Evolutionary conservation across 106 monocot genomes (phyloP), one percentile per base, ranked within the genome.

Genomic region (Ottelia alismoides): DNA sequence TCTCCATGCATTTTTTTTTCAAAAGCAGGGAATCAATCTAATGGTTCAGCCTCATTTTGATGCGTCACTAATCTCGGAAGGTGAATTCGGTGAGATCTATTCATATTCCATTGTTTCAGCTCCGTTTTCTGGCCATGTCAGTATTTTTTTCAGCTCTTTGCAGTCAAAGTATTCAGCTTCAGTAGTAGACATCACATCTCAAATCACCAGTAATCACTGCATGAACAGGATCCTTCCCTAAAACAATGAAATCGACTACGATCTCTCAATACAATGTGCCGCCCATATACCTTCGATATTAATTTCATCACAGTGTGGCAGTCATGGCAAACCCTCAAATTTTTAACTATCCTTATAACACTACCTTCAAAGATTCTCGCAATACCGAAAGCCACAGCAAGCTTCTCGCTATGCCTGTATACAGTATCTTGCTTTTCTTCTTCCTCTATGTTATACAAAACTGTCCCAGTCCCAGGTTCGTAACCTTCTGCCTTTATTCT

Each of bases 141-240:
- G n/a, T n/a, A n/a, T n/a, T n/a, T n/a, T n/a, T n/a, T n/a, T n/a
- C n/a, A n/a, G n/a, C n/a, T n/a, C n/a, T n/a, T n/a, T n/a, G n/a
- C n/a, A n/a, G n/a, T n/a, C n/a, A n/a, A n/a, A n/a, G n/a, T n/a
- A n/a, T n/a, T n/a, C n/a, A n/a, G n/a, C n/a, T n/a, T n/a, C n/a
- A n/a, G n/a, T n/a, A n/a, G n/a, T n/a, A n/a, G n/a, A n/a, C n/a
- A n/a, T n/a, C n/a, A n/a, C n/a, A n/a, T n/a, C n/a, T n/a, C n/a
- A n/a, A n/a, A 27, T 78, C 68, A 83, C 83, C 83, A 83, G 35
- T 71, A 83, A 56, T 83, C 83, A 45, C 63, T 49, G 28, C 83
- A 83, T 40, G 71, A 83, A 61, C 83, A 78, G 2, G 43, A 74
- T 1, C 82, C 82, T 0, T 64, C 74, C 45, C 24, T 70, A 49